phyloP scores from a whole-genome alignment of 495 filamentous ascomycete genomes.

The Terfezia boudieri region DNA sequence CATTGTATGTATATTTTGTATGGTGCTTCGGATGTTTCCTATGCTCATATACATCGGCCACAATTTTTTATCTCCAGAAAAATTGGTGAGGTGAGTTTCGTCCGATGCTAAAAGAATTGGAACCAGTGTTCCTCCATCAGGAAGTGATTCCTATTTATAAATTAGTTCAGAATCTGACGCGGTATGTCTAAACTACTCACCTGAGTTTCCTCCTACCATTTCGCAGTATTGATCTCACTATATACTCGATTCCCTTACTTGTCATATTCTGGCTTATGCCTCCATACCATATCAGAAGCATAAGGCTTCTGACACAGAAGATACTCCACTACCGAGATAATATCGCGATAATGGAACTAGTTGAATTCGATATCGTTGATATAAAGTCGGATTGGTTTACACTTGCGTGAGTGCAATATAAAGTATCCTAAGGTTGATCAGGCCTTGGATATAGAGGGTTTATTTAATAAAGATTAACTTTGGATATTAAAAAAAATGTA shows the following conservation, averaged over 20 bases:
- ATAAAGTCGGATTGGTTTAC: no score
- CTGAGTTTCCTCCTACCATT: no score
- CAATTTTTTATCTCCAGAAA: conserved; percentile 2
- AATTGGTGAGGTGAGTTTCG: conserved; percentile 8
- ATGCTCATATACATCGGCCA: conserved; percentile 8
- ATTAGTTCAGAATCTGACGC: no score
- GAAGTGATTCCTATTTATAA: neutral
- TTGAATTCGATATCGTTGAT: no score
- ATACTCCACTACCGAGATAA: neutral
- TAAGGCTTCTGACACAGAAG: neutral
- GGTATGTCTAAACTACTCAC: no score
- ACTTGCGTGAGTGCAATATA: no score
- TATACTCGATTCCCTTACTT: neutral
- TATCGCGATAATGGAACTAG: neutral
- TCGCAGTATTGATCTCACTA: neutral
- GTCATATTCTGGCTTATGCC: neutral
- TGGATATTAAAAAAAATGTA: no score
- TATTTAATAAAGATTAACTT: no score
- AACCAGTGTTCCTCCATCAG: neutral
- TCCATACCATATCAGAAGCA: neutral
- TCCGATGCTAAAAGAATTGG: conserved; percentile 4
- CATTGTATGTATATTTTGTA: neutral
- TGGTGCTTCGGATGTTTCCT: conserved; percentile 2
- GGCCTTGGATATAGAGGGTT: no score
- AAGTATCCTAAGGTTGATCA: no score